phyloP scores from a whole-genome alignment of 2,329 filamentous ascomycete genomes.

The Fusarium nygamai region DNA sequence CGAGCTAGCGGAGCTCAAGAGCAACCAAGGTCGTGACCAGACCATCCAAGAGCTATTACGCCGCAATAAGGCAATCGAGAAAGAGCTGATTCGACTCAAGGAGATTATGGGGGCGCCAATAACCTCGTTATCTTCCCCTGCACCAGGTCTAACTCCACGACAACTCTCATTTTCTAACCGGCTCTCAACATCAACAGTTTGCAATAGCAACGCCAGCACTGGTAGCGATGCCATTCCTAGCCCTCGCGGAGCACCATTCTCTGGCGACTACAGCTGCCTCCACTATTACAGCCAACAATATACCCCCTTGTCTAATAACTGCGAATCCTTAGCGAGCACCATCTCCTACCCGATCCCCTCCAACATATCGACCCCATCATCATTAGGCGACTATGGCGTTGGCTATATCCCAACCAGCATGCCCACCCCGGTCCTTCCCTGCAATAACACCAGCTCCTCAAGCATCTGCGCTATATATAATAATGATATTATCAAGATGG shows the following conservation, averaged over 20 bases:
- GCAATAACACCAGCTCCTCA: not conserved
- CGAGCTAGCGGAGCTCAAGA: not conserved
- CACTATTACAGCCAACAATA: not conserved
- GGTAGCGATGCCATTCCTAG: not conserved
- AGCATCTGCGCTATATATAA: not conserved
- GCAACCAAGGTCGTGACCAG: not conserved
- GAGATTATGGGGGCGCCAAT: not conserved
- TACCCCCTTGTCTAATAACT: not conserved
- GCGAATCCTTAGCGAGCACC: not conserved
- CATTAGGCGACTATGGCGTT: not conserved
- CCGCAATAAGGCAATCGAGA: not conserved
- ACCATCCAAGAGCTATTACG: not conserved
- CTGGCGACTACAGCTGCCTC: not conserved
- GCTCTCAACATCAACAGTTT: not conserved
- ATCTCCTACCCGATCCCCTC: not conserved
- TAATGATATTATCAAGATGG: not conserved
- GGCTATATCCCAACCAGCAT: not conserved
- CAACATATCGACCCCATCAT: not conserved
- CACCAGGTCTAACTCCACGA: not conserved
- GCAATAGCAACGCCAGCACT: not conserved
- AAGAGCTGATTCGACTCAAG: not conserved
- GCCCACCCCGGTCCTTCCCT: not conserved
- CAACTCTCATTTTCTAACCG: not conserved
- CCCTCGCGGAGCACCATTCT: not conserved
- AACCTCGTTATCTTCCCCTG: not conserved